These are phyloP conservation scores for Sordaria brevicollis DNA, from an alignment of 495 filamentous ascomycete species.

Conservation along the genomic window DNA sequence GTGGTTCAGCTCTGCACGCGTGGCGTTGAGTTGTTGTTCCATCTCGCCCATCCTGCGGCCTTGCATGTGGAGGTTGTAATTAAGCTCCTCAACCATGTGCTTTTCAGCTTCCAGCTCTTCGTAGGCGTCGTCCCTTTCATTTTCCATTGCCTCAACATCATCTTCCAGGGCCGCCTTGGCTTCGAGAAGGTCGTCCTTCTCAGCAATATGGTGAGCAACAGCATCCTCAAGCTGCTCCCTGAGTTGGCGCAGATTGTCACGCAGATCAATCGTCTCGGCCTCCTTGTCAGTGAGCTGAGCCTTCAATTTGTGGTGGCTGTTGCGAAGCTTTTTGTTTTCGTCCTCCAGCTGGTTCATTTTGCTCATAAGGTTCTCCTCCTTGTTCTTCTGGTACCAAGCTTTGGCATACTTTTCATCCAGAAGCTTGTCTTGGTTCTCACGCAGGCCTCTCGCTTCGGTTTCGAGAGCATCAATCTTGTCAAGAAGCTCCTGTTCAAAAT, in stretches of 20 bases:
- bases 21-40: slow-evolving; percentile 20
- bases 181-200: slow-evolving; percentile 1
- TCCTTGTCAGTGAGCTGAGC: slow-evolving; percentile 9
- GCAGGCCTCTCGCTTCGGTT: neutral
- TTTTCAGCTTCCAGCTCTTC: slow-evolving; percentile 27
- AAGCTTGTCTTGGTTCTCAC: neutral
- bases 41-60: slow-evolving; percentile 23
- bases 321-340: slow-evolving; percentile 27
- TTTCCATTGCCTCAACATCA: slow-evolving; percentile 16
- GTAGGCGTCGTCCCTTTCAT: slow-evolving; percentile 16
- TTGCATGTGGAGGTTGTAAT: slow-evolving; percentile 29
- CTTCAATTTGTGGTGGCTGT: slow-evolving; percentile 11
- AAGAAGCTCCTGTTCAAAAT: slow-evolving; percentile 8
- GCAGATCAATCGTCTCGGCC: neutral
- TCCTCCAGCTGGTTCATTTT: slow-evolving; percentile 34
- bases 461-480: neutral
- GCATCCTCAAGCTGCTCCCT: slow-evolving; percentile 23
- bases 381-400: slow-evolving; percentile 1
- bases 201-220: neutral
- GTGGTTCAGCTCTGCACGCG: slow-evolving; percentile 15
- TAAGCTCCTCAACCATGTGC: slow-evolving; percentile 32
- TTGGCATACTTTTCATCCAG: neutral
- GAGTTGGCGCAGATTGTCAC: slow-evolving; percentile 7
- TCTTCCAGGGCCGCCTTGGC: slow-evolving; percentile 4
- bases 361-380: slow-evolving; percentile 23